phyloP scores from a whole-genome alignment of 352 stramenopile genomes.

The Phytophthora kernoviae region DNA sequence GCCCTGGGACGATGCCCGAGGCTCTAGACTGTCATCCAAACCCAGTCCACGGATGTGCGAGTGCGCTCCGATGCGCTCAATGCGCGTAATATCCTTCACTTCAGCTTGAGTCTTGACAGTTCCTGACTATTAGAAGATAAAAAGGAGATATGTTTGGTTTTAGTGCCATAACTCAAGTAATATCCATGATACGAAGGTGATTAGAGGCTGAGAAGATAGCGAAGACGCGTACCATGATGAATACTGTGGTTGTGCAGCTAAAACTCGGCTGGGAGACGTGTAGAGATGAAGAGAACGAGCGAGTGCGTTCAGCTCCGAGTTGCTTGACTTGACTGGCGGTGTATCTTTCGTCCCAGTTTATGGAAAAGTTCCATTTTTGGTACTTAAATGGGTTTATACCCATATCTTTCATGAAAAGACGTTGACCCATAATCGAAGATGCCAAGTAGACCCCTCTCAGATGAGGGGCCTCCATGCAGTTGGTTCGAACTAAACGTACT shows the following conservation, averaged over 20 bases:
- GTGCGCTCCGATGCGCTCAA: slow-evolving; percentile 99
- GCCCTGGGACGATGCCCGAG: slow-evolving; percentile 92
- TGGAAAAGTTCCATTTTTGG: slow-evolving; percentile 3
- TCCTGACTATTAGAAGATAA: slow-evolving; percentile 53
- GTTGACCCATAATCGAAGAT: too few relatives aligned
- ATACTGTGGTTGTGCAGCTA: not conserved
- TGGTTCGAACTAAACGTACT: too few relatives aligned
- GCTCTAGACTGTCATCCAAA: slow-evolving; percentile 97
- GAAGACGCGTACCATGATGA: slow-evolving; percentile 3
- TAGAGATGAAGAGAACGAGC: not conserved
- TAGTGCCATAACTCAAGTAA: slow-evolving; percentile 8
- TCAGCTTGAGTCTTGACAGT: slow-evolving; percentile 88
- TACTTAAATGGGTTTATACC: too few relatives aligned
- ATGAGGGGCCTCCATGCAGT: too few relatives aligned
- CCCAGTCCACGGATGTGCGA: slow-evolving; percentile 98
- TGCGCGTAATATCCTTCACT: slow-evolving; percentile 97
- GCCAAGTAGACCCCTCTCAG: too few relatives aligned
- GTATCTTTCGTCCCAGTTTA: slow-evolving; percentile 26
- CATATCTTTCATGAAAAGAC: too few relatives aligned
- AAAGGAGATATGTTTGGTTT: slow-evolving; percentile 1
- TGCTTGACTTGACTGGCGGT: slow-evolving; percentile 7
- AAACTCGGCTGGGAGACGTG: not conserved
- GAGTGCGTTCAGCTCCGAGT: slow-evolving; percentile 9
- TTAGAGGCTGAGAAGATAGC: not conserved
- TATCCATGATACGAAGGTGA: not conserved